A percentile compares a stretch with the other conserved stretches of the same genome.
phyloP scores from a whole-genome alignment of 1,284 basidiomycete genomes.

The Austropuccinia psidii region DNA sequence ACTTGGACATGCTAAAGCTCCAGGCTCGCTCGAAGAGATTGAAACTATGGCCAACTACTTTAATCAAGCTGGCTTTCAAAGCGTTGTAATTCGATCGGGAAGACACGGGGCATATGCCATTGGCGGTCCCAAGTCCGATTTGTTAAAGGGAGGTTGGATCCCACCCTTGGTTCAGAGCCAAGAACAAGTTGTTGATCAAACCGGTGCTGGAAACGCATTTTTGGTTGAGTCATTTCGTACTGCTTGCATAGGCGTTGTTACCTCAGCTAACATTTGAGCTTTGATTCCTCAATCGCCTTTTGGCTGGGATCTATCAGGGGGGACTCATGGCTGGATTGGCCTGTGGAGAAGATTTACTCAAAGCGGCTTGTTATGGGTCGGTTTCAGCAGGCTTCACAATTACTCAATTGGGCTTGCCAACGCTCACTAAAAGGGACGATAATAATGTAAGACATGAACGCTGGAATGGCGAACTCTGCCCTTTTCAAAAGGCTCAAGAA shows the following conservation, averaged over 20 bases:
- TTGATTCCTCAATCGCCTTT: background rate
- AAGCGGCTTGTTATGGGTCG: conserved; percentile 23
- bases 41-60: background rate
- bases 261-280: background rate
- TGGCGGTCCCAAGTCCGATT: background rate
- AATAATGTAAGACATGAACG: background rate
- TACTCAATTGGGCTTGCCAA: conserved; percentile 25
- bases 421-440: background rate
- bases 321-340: conserved; percentile 30
- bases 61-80: background rate
- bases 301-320: background rate
- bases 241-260: background rate
- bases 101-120: conserved; percentile 6
- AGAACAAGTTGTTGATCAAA: conserved; percentile 17
- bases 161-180: conserved; percentile 22
- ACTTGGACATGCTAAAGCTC: background rate
- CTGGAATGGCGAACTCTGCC: background rate
- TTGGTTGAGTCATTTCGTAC: conserved; percentile 1
- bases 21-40: background rate
- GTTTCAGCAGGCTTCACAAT: conserved; percentile 31
- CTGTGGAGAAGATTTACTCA: background rate
- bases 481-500: no score
- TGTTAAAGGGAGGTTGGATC: background rate
- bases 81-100: conserved; percentile 24
- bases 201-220: conserved; percentile 27